Evolutionary conservation across 2,329 filamentous ascomycete species (phyloP), one percentile per base, ranked within the genome.

Genomic region (Pyricularia grisea): DNA sequence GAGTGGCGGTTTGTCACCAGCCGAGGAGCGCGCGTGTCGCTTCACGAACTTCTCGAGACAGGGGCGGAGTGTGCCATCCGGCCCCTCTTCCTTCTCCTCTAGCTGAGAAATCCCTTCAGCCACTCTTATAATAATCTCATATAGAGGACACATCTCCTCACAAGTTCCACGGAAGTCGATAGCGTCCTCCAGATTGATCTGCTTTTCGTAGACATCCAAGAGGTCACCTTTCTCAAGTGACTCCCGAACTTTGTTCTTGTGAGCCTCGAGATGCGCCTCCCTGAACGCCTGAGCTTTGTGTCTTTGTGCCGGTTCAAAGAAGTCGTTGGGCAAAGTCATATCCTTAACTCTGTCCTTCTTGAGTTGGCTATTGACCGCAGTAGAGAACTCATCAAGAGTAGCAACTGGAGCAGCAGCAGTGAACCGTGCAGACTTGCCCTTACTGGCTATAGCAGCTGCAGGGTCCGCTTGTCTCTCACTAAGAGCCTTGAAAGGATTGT

Each of bases 81-180:
- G 71, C 68, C 79, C 73, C 27, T 73, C 73, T 28, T 81, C 80
- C 73, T 86, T 88, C 73, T 90, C 88, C 7, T 85, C 80, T 7
- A 78, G 78, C 72, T 85, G 83, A 27, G 88, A 82, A 70, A 90
- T 86, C 72, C 82, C 80, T 74, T 90, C 87, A 66, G 84, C 84
- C 69, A 90, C 89, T 70, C 88, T 83, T 67, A 82, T 85, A 42
- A 89, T 83, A 75, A 85, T 86, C 75, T 91, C 88, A 76, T 85
- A 90, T 71, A 89, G 86, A 5, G 88, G 88, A 71, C 88, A 91
- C 88, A 90, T 90, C 30, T 89, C 86, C 73, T 90, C 86, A 73
- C 88, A 90, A 65, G 88, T 89, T 17, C 88, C 88, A 74, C 88
- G 88, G 74, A 91, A 91, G 61, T 86, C 83, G 66, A 90, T 86